A percentile compares a stretch with the other conserved stretches of the same genome.
phyloP scores from a whole-genome alignment of 352 stramenopile species.

The Blastocystis sp. region DNA sequence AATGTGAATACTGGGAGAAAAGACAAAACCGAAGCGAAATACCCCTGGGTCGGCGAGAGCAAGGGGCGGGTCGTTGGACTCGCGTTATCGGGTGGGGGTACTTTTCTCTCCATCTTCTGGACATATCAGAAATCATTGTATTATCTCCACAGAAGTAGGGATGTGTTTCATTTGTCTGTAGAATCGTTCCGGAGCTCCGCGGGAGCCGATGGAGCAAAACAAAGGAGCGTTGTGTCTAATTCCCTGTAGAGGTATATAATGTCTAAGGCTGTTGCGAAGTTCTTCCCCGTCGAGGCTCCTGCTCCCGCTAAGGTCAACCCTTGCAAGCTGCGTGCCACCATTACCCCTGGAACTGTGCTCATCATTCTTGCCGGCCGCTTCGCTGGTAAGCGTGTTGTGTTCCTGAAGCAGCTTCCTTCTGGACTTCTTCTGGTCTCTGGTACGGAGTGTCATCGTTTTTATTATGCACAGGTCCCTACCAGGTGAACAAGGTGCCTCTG shows the following conservation, averaged over 20 bases:
- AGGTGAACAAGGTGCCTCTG: constrained; percentile 96
- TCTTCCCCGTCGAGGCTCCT: constrained; percentile 66
- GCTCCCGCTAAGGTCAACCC: constrained; percentile 76
- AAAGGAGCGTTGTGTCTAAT: constrained; percentile 26
- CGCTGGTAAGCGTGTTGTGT: constrained; percentile 95
- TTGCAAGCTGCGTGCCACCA: constrained; percentile 87
- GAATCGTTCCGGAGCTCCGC: background rate
- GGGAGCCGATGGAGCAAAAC: background rate
- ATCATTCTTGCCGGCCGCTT: constrained; percentile 94
- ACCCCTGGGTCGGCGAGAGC: background rate
- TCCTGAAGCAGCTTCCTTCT: constrained; percentile 74
- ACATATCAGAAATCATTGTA: constrained; percentile 46
- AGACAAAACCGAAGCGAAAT: background rate
- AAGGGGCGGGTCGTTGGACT: background rate
- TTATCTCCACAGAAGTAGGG: constrained; percentile 68
- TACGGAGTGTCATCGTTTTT: constrained; percentile 1
- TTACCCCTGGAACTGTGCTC: constrained; percentile 92
- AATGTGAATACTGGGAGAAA: background rate
- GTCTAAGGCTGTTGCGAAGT: constrained; percentile 67
- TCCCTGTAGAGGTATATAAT: constrained; percentile 57
- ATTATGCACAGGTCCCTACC: constrained; percentile 87
- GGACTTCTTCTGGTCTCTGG: constrained; percentile 76
- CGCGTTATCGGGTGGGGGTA: constrained; percentile 13
- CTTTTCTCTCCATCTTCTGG: constrained; percentile 35
- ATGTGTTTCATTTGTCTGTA: background rate